These are phyloP conservation scores for Sapria himalayana DNA, from an alignment of 345 rosid genomes.

Conservation along the genomic window DNA sequence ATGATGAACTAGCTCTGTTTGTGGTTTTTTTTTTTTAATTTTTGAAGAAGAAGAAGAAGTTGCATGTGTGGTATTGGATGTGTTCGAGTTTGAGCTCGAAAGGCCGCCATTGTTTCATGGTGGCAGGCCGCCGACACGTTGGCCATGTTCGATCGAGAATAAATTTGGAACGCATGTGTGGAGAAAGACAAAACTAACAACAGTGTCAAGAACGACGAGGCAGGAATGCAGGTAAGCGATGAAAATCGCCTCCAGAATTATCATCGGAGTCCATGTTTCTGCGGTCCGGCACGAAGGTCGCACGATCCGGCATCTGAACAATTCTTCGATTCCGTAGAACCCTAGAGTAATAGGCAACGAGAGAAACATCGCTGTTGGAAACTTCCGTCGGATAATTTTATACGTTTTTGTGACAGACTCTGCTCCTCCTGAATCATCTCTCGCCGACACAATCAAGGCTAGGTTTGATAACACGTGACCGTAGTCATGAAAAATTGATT, in stretches of 20 bases:
- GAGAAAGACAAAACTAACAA: slow-evolving; percentile 33
- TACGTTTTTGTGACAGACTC: slow-evolving; percentile 42
- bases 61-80: too few relatives aligned
- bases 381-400: slow-evolving; percentile 33
- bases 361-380: slow-evolving; percentile 44
- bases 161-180: too few relatives aligned
- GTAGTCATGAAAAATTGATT: slow-evolving; percentile 44
- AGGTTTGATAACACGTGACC: slow-evolving; percentile 38
- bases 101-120: too few relatives aligned
- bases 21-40: too few relatives aligned
- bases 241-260: slow-evolving; percentile 31
- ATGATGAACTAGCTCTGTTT: too few relatives aligned
- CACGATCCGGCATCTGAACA: slow-evolving; percentile 43
- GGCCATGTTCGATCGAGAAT: too few relatives aligned
- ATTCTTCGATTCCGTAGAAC: slow-evolving; percentile 51
- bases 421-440: slow-evolving; percentile 28
- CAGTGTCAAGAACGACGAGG: slow-evolving; percentile 45
- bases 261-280: slow-evolving; percentile 9
- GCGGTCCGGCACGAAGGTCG: slow-evolving; percentile 13
- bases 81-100: too few relatives aligned
- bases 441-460: slow-evolving; percentile 43
- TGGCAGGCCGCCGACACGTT: too few relatives aligned
- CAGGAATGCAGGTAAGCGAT: slow-evolving; percentile 55
- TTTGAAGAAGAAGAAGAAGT: too few relatives aligned
- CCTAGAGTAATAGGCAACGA: slow-evolving; percentile 36